These are phyloP conservation scores for Dendrobium chrysotoxum DNA, from an alignment of 106 monocot genomes.

Conservation along the genomic window DNA sequence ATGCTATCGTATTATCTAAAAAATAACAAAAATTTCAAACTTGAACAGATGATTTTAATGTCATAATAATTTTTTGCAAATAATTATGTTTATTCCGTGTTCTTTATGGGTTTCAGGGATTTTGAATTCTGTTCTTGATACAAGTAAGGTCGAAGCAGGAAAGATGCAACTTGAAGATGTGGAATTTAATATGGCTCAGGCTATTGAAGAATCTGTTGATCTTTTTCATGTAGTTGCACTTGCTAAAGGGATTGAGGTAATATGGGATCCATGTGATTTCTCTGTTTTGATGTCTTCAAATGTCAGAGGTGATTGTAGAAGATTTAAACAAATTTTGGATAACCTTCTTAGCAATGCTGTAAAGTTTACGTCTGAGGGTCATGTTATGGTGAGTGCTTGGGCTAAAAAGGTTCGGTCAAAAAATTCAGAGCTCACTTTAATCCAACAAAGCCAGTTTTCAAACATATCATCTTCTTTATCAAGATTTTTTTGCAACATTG, in stretches of 20 bases:
- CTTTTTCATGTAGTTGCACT: conserved; percentile 57
- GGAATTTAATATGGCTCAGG: conserved; percentile 68
- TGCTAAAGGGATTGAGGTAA: conserved; percentile 67
- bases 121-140: conserved; percentile 83
- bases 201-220: conserved; percentile 73
- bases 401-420: conserved; percentile 24
- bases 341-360: conserved; percentile 84
- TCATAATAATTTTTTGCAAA: neutral
- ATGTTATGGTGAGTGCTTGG: conserved; percentile 66
- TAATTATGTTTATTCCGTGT: neutral
- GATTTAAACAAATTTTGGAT: conserved; percentile 74
- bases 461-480: conserved; percentile 5
- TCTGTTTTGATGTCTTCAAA: conserved; percentile 38
- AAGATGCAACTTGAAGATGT: conserved; percentile 77
- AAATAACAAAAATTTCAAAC: neutral
- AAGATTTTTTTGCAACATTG: conserved; percentile 14
- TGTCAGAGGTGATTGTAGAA: conserved; percentile 62
- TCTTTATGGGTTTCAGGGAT: conserved; percentile 34
- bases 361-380: conserved; percentile 74
- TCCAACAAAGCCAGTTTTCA: neutral
- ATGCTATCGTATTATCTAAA: neutral
- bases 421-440: conserved; percentile 5
- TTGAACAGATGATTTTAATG: neutral
- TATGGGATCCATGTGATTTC: conserved; percentile 95
- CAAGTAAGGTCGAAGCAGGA: conserved; percentile 83